Percentiles rank a stretch among this genome's conserved stretches.
Conservation (phyloP, 1,284 basidiomycete species). For the Sporisorium exsertum region DNA sequence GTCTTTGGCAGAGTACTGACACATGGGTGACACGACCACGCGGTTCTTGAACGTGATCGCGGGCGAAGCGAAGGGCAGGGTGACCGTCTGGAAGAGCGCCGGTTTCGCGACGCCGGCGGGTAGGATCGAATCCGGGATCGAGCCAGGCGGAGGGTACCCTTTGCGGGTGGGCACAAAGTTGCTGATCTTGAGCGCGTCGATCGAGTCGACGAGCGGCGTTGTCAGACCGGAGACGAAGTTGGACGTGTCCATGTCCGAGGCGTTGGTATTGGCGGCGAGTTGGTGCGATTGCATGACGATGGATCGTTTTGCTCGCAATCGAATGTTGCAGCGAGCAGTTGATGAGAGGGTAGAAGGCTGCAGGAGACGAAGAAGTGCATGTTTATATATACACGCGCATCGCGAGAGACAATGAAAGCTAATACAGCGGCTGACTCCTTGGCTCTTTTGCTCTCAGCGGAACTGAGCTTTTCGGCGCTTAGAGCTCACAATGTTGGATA, state of each 20-base stretch:
- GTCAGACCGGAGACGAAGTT: constrained; percentile 48
- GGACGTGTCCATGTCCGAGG: constrained; percentile 35
- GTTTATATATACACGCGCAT: constrained; percentile 19
- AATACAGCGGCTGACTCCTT: too few relatives aligned
- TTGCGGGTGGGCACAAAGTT: constrained; percentile 40
- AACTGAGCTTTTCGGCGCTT: too few relatives aligned
- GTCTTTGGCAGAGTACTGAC: constrained; percentile 61
- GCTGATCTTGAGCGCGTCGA: constrained; percentile 41
- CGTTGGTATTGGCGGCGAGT: constrained; percentile 1
- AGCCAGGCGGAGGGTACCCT: constrained; percentile 55
- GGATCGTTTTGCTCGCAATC: not conserved
- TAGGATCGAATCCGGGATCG: constrained; percentile 54
- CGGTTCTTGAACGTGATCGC: constrained; percentile 62
- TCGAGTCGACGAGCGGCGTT: constrained; percentile 26
- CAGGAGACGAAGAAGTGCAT: not conserved
- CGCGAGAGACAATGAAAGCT: not conserved
- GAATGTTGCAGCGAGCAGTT: not conserved
- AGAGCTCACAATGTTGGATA: too few relatives aligned
- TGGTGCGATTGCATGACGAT: constrained; percentile 21
- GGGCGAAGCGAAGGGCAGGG: constrained; percentile 38
- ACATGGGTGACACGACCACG: constrained; percentile 62
- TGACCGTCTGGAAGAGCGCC: constrained; percentile 50
- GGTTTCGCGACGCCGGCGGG: constrained; percentile 53
- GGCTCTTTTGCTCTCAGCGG: too few relatives aligned
- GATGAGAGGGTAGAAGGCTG: not conserved